phyloP scores from a whole-genome alignment of 176 grass and related monocot genomes.

The Oryza rufipogon region DNA sequence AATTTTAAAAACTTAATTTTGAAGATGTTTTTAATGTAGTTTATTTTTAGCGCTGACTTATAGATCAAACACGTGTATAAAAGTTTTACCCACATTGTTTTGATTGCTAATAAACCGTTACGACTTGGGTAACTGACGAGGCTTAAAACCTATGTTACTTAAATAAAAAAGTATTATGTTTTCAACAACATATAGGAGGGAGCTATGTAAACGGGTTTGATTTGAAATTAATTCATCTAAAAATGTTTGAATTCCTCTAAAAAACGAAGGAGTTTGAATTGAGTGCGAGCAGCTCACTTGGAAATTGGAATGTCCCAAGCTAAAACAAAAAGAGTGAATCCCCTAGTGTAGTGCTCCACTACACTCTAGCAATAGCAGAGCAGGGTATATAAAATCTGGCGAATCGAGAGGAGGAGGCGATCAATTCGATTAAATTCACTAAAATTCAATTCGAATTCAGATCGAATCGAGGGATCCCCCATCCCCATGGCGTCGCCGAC shows the following conservation, averaged over 20 bases:
- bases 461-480: constrained; percentile 35
- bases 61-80: too few species aligned
- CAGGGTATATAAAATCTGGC: background rate
- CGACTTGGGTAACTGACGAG: too few species aligned
- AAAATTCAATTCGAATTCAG: background rate
- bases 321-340: background rate
- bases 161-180: background rate
- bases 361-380: background rate
- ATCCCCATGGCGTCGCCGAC: constrained; percentile 19
- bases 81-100: too few species aligned
- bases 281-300: too few species aligned
- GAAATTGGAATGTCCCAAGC: background rate
- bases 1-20: too few species aligned
- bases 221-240: background rate
- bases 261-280: too few species aligned
- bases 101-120: too few species aligned
- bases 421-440: background rate
- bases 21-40: too few species aligned
- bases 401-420: background rate
- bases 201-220: background rate
- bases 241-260: background rate
- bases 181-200: too few species aligned
- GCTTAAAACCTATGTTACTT: too few species aligned
- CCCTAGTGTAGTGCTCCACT: too few species aligned
- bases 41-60: too few species aligned